A percentile compares a stretch with the other conserved stretches of the same genome.
These are phyloP conservation scores for Solanum phureja DNA, from an alignment of 257 asterid species.

Conservation along the genomic window DNA sequence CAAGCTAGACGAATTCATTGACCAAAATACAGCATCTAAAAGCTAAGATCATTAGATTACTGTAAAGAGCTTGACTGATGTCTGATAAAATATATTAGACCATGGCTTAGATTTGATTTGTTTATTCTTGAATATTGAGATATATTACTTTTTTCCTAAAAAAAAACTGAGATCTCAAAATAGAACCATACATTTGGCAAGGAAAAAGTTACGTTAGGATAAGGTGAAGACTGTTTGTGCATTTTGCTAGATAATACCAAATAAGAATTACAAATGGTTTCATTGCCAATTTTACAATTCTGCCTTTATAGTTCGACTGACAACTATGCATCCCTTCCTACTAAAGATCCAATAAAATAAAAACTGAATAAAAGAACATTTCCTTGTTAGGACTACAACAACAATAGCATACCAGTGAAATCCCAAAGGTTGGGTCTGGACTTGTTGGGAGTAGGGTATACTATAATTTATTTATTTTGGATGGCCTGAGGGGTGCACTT, in stretches of 20 bases:
- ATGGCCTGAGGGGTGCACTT: neutral
- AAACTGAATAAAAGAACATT: neutral
- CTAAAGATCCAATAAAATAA: neutral
- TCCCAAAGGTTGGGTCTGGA: neutral
- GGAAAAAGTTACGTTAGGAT: neutral
- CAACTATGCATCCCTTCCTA: neutral
- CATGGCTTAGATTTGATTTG: neutral
- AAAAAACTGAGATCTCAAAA: neutral
- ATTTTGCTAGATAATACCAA: conserved; percentile 1
- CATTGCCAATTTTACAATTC: neutral
- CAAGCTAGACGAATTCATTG: neutral
- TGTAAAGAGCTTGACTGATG: neutral
- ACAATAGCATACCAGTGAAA: neutral
- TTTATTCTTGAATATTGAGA: neutral
- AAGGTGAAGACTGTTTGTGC: neutral
- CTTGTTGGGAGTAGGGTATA: neutral
- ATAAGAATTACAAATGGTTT: neutral
- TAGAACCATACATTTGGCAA: neutral
- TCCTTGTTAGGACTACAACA: neutral
- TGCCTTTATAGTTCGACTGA: neutral
- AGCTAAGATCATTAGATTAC: neutral
- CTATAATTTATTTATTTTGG: neutral
- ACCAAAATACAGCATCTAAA: neutral
- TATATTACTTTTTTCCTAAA: neutral
- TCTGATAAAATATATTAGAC: neutral